Percentiles rank a stretch among this genome's conserved stretches.
These are phyloP conservation scores for Acanthamoeba culbertsoni DNA, from an alignment of 208 protist genomes.

Conservation along the genomic window DNA sequence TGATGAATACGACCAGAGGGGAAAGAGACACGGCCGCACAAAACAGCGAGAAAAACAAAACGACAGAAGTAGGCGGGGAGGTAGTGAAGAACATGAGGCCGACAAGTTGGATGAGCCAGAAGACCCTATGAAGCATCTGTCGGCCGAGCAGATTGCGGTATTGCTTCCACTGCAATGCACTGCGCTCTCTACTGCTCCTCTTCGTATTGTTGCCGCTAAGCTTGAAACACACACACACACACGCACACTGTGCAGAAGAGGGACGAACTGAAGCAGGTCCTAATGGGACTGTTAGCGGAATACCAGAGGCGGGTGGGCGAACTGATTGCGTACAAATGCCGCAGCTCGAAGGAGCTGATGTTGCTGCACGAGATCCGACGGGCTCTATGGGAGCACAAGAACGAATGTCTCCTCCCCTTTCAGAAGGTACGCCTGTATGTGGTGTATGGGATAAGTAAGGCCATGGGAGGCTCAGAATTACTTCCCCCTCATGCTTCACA, in stretches of 20 bases:
- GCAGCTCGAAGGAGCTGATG: neutral
- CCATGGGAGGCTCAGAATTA: too few species aligned
- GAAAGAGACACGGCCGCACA: neutral
- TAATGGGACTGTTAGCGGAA: slow-evolving; percentile 2
- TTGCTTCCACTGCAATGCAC: neutral
- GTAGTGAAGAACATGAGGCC: neutral
- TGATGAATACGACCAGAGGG: neutral
- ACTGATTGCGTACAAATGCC: slow-evolving; percentile 22
- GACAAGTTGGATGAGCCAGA: neutral
- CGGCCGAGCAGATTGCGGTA: neutral
- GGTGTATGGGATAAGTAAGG: too few species aligned
- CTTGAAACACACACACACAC: neutral
- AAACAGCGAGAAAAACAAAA: neutral
- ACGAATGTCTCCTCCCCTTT: slow-evolving; percentile 53
- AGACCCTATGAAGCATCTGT: neutral
- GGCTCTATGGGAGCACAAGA: slow-evolving; percentile 57
- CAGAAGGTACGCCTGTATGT: slow-evolving; percentile 1
- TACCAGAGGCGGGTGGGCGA: slow-evolving; percentile 35
- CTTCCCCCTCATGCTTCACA: too few species aligned
- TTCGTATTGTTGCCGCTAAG: neutral
- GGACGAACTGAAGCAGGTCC: neutral
- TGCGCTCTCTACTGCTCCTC: neutral
- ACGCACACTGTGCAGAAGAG: neutral
- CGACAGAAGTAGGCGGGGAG: neutral
- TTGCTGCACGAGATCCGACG: neutral